Base-by-base conservation (phyloP, 1,284 basidiomycete species). In the Marasmius sp. region DNA sequence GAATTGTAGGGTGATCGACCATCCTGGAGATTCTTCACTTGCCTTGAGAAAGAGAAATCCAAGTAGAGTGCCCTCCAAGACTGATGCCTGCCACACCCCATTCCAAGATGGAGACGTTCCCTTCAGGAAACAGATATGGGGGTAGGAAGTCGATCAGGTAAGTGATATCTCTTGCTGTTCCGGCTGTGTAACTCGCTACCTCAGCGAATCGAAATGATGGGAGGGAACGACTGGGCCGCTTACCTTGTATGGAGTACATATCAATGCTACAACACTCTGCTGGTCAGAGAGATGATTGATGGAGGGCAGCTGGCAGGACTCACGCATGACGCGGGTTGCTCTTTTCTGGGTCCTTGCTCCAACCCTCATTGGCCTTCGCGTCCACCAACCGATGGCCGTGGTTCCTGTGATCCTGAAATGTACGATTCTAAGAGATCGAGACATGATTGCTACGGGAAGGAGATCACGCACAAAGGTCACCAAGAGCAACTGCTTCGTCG, bases 71-170 rank as follows among this genome's bases (percentile, higher is more conserved):
- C 0, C 92, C 92, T 0, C 93, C 92, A 0, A 94, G 81, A 65
- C 88, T 91, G 65, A 89, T 82, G 0, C 93, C 93, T 0, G 82
- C 81, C 1, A 88, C 76, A 6, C 87, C 85, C 86, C 88, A 96
- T 62, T 87, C 81, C 3, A 77, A 79, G 47, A 97, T 83, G 6
- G 68, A 72, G 11, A 86, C 79, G 66, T 95, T 88, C 12, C 79
- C 86, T 20, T 78, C 69, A 0, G 93, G 93, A 71, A 91, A 97
- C 22, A 97, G 75, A 72, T 90, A 92, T 1, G 87, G 72, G 0
- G 89, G 85, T 2, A 97, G 79, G 70, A 93, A 91, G 71, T 95
- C 91, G 64, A 95, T 89, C 61, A 97, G 72, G 74, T 91, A 88
- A 0, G 88, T 88, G 8, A 93, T 83, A 69, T 97, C 95, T 52